Evolutionary conservation across 2,329 filamentous ascomycete genomes (phyloP).

Genomic region (Raffaelea ambrosiae): DNA sequence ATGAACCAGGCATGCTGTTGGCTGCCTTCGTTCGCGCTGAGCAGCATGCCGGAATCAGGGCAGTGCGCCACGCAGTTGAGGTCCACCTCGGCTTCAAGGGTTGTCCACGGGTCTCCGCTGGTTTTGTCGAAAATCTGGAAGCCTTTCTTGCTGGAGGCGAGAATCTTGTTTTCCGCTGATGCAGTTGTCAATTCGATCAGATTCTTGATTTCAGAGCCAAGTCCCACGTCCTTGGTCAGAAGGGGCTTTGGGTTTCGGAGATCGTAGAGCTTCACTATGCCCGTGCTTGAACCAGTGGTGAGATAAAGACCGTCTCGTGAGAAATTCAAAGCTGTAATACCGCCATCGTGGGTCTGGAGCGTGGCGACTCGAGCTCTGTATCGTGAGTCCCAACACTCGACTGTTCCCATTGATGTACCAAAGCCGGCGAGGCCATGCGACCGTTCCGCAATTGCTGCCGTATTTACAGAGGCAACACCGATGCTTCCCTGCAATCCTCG

Average conservation of each 20-base stretch:
- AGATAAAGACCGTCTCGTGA: slow-evolving; percentile 74
- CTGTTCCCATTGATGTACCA: slow-evolving; percentile 87
- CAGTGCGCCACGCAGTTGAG: slow-evolving; percentile 93
- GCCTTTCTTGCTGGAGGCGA: slow-evolving; percentile 88
- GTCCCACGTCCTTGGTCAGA: slow-evolving; percentile 90
- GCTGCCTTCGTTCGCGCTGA: slow-evolving; percentile 93
- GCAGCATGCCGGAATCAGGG: slow-evolving; percentile 84
- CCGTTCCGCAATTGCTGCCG: slow-evolving; percentile 75
- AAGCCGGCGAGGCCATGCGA: slow-evolving; percentile 89
- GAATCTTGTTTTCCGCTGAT: slow-evolving; percentile 74
- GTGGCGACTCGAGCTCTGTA: slow-evolving; percentile 74
- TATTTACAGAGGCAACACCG: slow-evolving; percentile 77
- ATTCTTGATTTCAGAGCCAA: slow-evolving; percentile 85
- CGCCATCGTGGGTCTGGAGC: slow-evolving; percentile 58
- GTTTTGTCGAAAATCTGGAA: slow-evolving; percentile 93
- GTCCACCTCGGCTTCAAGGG: slow-evolving; percentile 88
- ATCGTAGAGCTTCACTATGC: slow-evolving; percentile 86
- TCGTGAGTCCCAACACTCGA: slow-evolving; percentile 93
- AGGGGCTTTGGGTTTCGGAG: slow-evolving; percentile 79
- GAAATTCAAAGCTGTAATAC: slow-evolving; percentile 84
- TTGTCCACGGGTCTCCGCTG: slow-evolving; percentile 85
- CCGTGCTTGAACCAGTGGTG: slow-evolving; percentile 78
- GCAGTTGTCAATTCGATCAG: slow-evolving; percentile 63
- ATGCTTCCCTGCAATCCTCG: slow-evolving; percentile 81
- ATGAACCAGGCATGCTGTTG: slow-evolving; percentile 72